Conservation (phyloP, 2,329 filamentous ascomycete genomes). For the Fonsecaea erecta region DNA sequence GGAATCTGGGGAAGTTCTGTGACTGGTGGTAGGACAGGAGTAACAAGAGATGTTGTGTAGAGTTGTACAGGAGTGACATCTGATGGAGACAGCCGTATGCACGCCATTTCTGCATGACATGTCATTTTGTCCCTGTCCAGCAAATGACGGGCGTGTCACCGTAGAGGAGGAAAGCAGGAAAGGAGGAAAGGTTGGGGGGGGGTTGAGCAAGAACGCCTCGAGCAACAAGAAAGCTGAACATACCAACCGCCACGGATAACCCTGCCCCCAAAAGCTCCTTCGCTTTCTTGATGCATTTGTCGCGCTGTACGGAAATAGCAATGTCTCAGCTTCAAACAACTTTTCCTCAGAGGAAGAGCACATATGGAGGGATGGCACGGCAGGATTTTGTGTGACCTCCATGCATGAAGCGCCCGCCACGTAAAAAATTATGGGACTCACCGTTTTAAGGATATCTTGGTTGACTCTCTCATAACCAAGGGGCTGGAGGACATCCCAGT, state of each 20-base stretch:
- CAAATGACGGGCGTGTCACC: constrained; percentile 7
- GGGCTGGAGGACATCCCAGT: constrained; percentile 75
- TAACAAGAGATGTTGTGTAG: not conserved
- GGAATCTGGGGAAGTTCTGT: constrained; percentile 15
- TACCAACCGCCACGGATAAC: constrained; percentile 77
- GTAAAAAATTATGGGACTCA: constrained; percentile 44
- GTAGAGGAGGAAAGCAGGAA: not conserved
- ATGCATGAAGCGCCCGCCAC: not conserved
- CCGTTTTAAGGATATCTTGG: constrained; percentile 82
- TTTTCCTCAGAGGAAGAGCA: constrained; percentile 47
- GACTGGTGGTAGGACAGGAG: not conserved
- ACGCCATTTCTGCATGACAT: constrained; percentile 3
- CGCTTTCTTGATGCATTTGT: constrained; percentile 73
- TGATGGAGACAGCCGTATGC: constrained; percentile 3
- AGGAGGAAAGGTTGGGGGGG: too few species aligned
- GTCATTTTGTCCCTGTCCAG: not conserved
- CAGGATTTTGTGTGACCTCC: constrained; percentile 11
- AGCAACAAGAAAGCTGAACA: constrained; percentile 39
- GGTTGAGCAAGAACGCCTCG: constrained; percentile 1
- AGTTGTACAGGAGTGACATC: constrained; percentile 5
- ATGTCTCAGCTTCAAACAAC: constrained; percentile 50
- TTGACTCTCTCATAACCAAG: constrained; percentile 84
- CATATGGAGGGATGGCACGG: constrained; percentile 34
- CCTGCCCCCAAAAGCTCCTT: constrained; percentile 66
- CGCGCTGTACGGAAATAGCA: constrained; percentile 50